Evolutionary conservation across 352 stramenopile species (phyloP).

Genomic region (Phytophthora tentaculata): DNA sequence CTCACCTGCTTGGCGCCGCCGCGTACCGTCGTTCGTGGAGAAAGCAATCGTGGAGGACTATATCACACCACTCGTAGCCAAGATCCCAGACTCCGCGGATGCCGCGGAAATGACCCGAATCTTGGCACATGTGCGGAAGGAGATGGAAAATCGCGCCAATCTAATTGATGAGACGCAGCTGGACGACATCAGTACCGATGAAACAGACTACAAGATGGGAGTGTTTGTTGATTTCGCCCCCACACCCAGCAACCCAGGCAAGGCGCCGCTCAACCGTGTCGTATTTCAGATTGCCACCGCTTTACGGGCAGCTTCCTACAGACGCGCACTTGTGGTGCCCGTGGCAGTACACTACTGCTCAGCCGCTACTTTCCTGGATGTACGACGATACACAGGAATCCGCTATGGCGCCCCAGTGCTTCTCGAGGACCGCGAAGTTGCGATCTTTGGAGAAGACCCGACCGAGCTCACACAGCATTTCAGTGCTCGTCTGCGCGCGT

Average conservation of each 20-base stretch:
- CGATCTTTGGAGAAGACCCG: slow-evolving; percentile 65
- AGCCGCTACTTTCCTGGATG: slow-evolving; percentile 49
- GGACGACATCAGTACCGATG: slow-evolving; percentile 44
- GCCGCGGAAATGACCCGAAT: slow-evolving; percentile 24
- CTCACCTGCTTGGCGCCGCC: slow-evolving; percentile 52
- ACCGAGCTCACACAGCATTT: slow-evolving; percentile 73
- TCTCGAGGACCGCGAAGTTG: slow-evolving; percentile 62
- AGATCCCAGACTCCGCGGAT: slow-evolving; percentile 18
- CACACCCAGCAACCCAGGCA: slow-evolving; percentile 35
- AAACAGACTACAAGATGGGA: slow-evolving; percentile 68
- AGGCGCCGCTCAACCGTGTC: slow-evolving; percentile 59
- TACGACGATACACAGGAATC: slow-evolving; percentile 58
- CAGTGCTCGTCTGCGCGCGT: slow-evolving; percentile 54
- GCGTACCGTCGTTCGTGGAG: slow-evolving; percentile 59
- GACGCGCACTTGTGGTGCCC: slow-evolving; percentile 61
- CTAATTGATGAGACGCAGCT: slow-evolving; percentile 47
- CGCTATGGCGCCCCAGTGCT: slow-evolving; percentile 71
- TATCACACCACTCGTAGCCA: slow-evolving; percentile 54
- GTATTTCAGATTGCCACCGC: slow-evolving; percentile 58
- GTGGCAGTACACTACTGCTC: slow-evolving; percentile 73
- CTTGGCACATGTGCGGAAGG: slow-evolving; percentile 36
- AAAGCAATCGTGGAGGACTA: slow-evolving; percentile 63
- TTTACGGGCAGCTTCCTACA: slow-evolving; percentile 45
- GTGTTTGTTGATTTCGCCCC: slow-evolving; percentile 61
- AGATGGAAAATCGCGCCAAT: slow-evolving; percentile 51